phyloP scores from a whole-genome alignment of 495 filamentous ascomycete genomes.

The Parmelia sp. region DNA sequence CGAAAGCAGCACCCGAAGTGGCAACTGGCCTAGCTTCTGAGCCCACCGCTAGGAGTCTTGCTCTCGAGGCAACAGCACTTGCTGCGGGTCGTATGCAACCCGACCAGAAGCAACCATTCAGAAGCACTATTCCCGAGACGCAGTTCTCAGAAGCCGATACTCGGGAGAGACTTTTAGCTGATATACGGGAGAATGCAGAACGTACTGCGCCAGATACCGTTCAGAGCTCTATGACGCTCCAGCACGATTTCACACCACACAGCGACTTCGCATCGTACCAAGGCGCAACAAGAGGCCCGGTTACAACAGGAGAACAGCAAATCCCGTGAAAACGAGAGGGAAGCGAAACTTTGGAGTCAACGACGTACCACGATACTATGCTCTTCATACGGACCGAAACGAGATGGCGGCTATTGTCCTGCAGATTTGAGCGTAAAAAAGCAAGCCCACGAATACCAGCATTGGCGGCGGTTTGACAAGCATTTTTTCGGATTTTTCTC shows the following conservation, averaged over 20 bases:
- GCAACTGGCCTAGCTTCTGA: slow-evolving; percentile 1
- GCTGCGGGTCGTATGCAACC: slow-evolving; percentile 20
- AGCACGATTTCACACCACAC: slow-evolving; percentile 13
- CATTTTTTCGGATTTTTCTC: not conserved
- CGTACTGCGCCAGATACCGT: slow-evolving; percentile 10
- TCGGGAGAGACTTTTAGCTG: slow-evolving; percentile 12
- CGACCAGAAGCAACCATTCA: not conserved
- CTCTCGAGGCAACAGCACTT: slow-evolving; percentile 12
- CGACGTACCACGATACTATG: slow-evolving; percentile 15
- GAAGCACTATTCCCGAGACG: slow-evolving; percentile 21
- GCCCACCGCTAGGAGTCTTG: not conserved
- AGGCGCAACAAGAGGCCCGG: not conserved
- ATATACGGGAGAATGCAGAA: slow-evolving; percentile 19
- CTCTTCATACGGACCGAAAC: slow-evolving; percentile 11
- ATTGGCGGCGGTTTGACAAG: not conserved
- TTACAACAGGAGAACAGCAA: not conserved
- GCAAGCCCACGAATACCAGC: slow-evolving; percentile 8
- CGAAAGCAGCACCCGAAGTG: not conserved
- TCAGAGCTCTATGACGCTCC: slow-evolving; percentile 16
- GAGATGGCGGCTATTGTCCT: slow-evolving; percentile 14
- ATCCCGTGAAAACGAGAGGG: not conserved
- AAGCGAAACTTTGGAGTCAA: not conserved
- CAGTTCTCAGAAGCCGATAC: slow-evolving; percentile 13
- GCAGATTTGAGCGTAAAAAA: slow-evolving; percentile 17
- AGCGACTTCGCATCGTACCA: not conserved